These are phyloP conservation scores for Volvox carteri DNA, from an alignment of 163 green algal species.

Conservation along the genomic window DNA sequence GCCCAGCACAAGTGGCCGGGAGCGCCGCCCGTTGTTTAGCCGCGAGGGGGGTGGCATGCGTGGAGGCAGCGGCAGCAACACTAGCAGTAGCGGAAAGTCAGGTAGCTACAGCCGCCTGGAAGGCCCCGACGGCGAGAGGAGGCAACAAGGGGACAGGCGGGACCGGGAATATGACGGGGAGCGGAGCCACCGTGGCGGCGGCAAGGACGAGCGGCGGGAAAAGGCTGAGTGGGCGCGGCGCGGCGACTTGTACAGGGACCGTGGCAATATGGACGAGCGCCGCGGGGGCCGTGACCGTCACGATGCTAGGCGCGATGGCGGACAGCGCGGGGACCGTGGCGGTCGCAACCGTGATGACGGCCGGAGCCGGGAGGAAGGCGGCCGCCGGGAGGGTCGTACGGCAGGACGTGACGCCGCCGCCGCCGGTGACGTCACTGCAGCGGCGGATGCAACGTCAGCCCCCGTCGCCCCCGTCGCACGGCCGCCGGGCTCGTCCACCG, in stretches of 20 bases:
- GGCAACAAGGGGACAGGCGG: not conserved
- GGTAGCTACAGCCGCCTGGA: conserved; percentile 1
- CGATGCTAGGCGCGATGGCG: not conserved
- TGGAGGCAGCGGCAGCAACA: not conserved
- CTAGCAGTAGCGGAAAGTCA: not conserved
- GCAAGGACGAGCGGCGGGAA: not conserved
- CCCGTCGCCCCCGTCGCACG: not conserved
- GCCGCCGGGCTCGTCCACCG: conserved; percentile 16
- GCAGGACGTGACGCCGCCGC: not conserved
- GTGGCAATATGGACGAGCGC: not conserved
- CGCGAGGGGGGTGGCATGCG: not conserved
- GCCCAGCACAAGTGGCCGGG: conserved; percentile 32
- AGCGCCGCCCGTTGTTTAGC: not conserved
- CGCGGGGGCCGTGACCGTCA: not conserved
- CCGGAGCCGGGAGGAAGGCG: no score
- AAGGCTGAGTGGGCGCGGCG: not conserved
- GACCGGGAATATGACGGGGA: not conserved
- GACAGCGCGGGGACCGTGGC: no score
- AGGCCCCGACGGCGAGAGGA: not conserved
- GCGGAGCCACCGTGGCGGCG: not conserved
- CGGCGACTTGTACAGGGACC: not conserved
- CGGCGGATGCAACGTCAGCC: not conserved
- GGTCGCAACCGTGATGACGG: not conserved
- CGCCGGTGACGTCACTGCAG: not conserved
- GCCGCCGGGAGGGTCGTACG: not conserved